A percentile compares a stretch with the other conserved stretches of the same genome.
Conservation (phyloP, 129 eudicot species). For the Pittosporum tobira region DNA sequence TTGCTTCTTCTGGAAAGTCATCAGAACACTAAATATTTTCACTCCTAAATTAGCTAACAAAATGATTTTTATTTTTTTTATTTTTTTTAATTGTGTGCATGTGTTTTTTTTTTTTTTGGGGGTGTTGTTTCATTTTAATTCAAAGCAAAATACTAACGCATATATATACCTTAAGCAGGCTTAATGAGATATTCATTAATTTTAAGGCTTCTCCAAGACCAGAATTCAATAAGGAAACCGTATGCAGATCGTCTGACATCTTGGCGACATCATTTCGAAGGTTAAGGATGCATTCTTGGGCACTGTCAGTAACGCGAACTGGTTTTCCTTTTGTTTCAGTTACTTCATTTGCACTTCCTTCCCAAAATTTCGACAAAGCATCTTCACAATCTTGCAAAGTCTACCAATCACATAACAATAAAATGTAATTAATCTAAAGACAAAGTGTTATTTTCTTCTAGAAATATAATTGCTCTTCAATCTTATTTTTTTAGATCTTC, state of each 20-base stretch:
- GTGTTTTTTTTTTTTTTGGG: too few species aligned
- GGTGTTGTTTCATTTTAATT: too few species aligned
- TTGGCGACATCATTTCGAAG: constrained; percentile 42
- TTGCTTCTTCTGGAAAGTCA: constrained; percentile 61
- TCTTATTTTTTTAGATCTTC: too few species aligned
- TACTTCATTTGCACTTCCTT: constrained; percentile 20
- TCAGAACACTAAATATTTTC: constrained; percentile 7
- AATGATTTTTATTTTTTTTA: too few species aligned
- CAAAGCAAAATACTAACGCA: too few species aligned
- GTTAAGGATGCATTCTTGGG: constrained; percentile 37
- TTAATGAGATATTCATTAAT: constrained; percentile 40
- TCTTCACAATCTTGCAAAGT: constrained; percentile 58
- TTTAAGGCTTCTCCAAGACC: constrained; percentile 61
- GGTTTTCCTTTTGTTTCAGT: constrained; percentile 27
- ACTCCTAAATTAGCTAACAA: too few species aligned
- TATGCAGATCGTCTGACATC: constrained; percentile 77
- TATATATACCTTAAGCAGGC: constrained; percentile 69
- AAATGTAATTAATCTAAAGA: background rate
- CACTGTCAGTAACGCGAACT: constrained; percentile 27
- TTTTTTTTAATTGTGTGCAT: too few species aligned
- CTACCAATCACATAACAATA: constrained; percentile 32
- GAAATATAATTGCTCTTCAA: too few species aligned
- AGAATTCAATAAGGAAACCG: constrained; percentile 48
- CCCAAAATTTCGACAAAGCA: constrained; percentile 33
- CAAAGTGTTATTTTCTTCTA: background rate